Base-by-base conservation (phyloP, 129 eudicot genomes). In the Centrapalus pauciflorus region DNA sequence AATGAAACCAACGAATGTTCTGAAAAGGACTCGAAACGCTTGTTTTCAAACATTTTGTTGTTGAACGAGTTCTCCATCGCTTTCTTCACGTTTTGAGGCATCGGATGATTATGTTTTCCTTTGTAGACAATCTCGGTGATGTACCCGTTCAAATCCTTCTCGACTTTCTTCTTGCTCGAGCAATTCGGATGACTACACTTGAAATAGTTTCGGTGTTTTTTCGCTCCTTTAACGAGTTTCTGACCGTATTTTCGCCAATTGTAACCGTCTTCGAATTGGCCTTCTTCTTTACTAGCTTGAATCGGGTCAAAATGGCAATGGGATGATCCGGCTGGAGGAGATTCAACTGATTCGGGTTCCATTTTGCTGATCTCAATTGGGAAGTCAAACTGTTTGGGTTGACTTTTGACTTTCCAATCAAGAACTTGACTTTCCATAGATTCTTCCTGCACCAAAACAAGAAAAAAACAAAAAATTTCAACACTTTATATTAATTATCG, bases 211-310 rank as follows among this genome's bases (percentile, higher is more conserved):
- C 95, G 82, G 0, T 95, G 97, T 79, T 82, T 94, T 55, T 89
- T 81, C 59, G 90, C 86, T 64, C 97, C 97, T 71, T 86, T 94
- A 10, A 94, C 95, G 75, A 84, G 95, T 37, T 94, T 94, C 50
- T 94, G 90, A 32, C 99, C 99, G 30, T 94, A 94, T 66, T 94
- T 94, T 65, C 97, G 80, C 99, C 99, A 94, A 27, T 85, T 86
- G 78, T 94, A 94, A 14, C 99, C 97, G 34, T 94, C 99, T 9
- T 94, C 87, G 48, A 83, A 76, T 77, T 61, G 84, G 57, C 68
- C 67, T 71, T 88, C 86, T 55, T 84, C 89, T 69, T 87, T 73
- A 20, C 37, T 57, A 29, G 70, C 77, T 67, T 87, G 86, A 26
- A 81, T 70, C 55, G 74, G 79, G 55, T 83, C 84, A 11, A 48